phyloP scores from a whole-genome alignment of 139 green algal genomes.

The Axilococcus clingmanii region DNA sequence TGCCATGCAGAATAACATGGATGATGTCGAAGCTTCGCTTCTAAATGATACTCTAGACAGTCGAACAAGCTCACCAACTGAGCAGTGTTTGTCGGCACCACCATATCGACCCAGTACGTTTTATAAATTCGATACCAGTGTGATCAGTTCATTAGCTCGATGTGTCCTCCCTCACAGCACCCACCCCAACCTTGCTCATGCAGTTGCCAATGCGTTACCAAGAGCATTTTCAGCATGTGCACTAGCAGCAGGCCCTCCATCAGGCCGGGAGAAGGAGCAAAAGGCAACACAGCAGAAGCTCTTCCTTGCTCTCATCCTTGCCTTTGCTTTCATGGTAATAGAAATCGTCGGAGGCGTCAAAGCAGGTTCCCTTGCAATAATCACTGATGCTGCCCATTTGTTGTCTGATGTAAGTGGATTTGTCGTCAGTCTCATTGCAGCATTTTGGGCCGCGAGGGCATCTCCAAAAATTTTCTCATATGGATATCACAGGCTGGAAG shows the following conservation, averaged over 20 bases:
- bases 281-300: constrained; percentile 29
- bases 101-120: too few species aligned
- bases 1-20: too few species aligned
- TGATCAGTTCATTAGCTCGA: too few species aligned
- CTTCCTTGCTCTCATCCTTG: constrained; percentile 25
- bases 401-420: constrained; percentile 86
- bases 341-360: constrained; percentile 36
- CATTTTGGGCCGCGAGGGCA: constrained; percentile 11
- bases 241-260: constrained; percentile 3
- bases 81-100: too few species aligned
- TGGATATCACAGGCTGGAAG: constrained; percentile 88
- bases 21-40: too few species aligned
- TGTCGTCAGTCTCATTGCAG: constrained; percentile 66
- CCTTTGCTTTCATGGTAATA: constrained; percentile 42
- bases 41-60: too few species aligned
- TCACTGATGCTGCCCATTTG: constrained; percentile 91
- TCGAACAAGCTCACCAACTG: too few species aligned
- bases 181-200: too few species aligned
- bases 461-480: constrained; percentile 40
- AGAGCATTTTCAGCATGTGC: constrained; percentile 4
- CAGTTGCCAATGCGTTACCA: too few species aligned
- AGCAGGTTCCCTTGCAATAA: constrained; percentile 77
- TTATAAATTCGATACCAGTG: too few species aligned
- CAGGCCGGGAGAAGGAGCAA: not conserved
- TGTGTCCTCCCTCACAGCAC: too few species aligned